phyloP scores from a whole-genome alignment of 2,329 filamentous ascomycete genomes.

The Alternaria arborescens region DNA sequence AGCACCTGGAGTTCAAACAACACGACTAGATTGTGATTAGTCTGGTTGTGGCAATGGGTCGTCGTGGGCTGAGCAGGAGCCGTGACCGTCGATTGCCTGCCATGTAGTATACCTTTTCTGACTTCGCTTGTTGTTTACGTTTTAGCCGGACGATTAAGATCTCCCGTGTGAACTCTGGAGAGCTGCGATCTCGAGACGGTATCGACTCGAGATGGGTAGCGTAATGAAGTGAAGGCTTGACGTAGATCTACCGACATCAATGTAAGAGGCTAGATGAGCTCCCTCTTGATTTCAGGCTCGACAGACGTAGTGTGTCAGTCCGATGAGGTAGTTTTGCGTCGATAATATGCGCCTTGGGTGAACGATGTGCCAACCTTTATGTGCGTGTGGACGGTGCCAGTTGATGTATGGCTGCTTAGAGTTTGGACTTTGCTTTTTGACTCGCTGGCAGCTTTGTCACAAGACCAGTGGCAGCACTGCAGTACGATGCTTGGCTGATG shows the following conservation, averaged over 20 bases:
- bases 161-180: conserved; percentile 64
- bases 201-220: conserved; percentile 64
- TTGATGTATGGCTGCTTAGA: conserved; percentile 35
- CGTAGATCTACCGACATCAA: conserved; percentile 69
- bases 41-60: conserved; percentile 37
- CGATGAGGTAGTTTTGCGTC: conserved; percentile 31
- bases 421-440: conserved; percentile 36
- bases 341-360: conserved; percentile 26
- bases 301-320: conserved; percentile 20
- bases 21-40: conserved; percentile 47
- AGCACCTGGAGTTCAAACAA: conserved; percentile 46
- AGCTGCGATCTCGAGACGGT: conserved; percentile 66
- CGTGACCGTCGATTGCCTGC: conserved; percentile 46
- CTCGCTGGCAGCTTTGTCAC: conserved; percentile 39
- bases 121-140: conserved; percentile 32
- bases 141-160: conserved; percentile 59
- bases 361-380: conserved; percentile 29
- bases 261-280: conserved; percentile 39
- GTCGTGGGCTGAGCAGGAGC: conserved; percentile 38
- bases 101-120: conserved; percentile 51
- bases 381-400: conserved; percentile 29
- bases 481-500: conserved; percentile 43
- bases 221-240: conserved; percentile 62
- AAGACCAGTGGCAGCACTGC: conserved; percentile 44
- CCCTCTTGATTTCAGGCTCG: conserved; percentile 36